Base-by-base conservation (phyloP, 192 early-diverging fungal species). In the Gryganskiella cystojenkinii region DNA sequence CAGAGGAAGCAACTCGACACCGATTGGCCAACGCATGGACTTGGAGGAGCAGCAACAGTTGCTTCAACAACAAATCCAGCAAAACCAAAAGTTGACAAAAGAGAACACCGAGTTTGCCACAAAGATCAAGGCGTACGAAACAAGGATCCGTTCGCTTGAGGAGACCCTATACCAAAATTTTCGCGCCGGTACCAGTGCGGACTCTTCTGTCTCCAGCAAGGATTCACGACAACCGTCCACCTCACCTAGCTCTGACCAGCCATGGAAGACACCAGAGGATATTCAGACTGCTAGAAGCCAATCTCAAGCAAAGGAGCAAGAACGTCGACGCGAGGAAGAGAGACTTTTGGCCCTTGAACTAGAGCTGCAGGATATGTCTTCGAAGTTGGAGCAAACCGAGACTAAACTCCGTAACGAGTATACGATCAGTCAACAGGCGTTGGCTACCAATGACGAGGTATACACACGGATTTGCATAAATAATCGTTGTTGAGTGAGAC, bases 91-190 rank as follows among this genome's bases (percentile, higher is more conserved):
- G 25, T 56, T 78, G 4, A 46, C 56, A 13, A 78, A 69, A 17
- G 74, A 78, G 31, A 78, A 78, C 28, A 37, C 66, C 5, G 74
- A 78, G 1, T 28, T 78, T 24, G 0, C 37, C 13, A 54, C 46
- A 11, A 78, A 78, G 58, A 72, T 69, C 56, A 70, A 82, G 64
- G 74, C 73, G 3, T 82, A 75, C n/a, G 80, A 84, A 52, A 31
- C 64, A 14, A 78, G 83, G 43, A 84, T 84, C 35, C 71, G 69
- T 34, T 58, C 61, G 6, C 71, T 84, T 0, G 83, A 84, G 35
- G 81, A 80, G 19, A 70, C 57, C 22, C 47, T 84, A 19, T 79
- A 84, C 25, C 67, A 64, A 45, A 75, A 76, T 54, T 81, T 73
- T 43, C 62, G 72, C 11, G 64, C 79, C n/a, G 43, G 55, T 28